phyloP scores from a whole-genome alignment of 1,284 basidiomycete genomes.

The Retiboletus flavoniger region DNA sequence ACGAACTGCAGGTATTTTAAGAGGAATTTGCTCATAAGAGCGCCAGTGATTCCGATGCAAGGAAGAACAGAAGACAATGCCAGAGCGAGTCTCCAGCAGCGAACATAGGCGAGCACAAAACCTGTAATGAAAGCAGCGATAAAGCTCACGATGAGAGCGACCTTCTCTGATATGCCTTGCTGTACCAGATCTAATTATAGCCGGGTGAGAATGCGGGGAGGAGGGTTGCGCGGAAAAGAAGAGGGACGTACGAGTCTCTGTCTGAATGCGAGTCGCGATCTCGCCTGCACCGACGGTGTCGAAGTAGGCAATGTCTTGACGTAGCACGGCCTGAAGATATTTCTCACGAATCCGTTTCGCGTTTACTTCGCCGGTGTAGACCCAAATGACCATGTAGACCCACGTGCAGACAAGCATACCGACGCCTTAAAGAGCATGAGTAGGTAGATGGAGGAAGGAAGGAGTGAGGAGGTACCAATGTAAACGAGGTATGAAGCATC shows the following conservation, averaged over 20 bases:
- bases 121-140: constrained; percentile 70
- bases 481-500: constrained; percentile 67
- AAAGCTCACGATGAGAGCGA: constrained; percentile 66
- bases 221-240: too few relatives aligned
- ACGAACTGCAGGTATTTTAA: constrained; percentile 71
- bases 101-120: constrained; percentile 71
- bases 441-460: too few relatives aligned
- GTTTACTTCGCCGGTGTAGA: constrained; percentile 87
- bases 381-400: constrained; percentile 84
- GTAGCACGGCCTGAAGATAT: constrained; percentile 75
- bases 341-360: constrained; percentile 82
- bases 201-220: background rate
- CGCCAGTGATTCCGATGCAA: constrained; percentile 79
- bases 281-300: constrained; percentile 94
- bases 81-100: constrained; percentile 83
- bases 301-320: constrained; percentile 88
- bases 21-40: constrained; percentile 76
- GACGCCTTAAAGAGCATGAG: constrained; percentile 42
- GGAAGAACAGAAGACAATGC: constrained; percentile 88
- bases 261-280: constrained; percentile 92
- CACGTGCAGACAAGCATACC: constrained; percentile 69
- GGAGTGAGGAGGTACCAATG: constrained; percentile 56
- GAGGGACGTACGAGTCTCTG: constrained; percentile 85
- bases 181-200: constrained; percentile 70
- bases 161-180: constrained; percentile 87